Base-by-base conservation (phyloP, 2,329 filamentous ascomycete genomes). In the Lojkania enalia region DNA sequence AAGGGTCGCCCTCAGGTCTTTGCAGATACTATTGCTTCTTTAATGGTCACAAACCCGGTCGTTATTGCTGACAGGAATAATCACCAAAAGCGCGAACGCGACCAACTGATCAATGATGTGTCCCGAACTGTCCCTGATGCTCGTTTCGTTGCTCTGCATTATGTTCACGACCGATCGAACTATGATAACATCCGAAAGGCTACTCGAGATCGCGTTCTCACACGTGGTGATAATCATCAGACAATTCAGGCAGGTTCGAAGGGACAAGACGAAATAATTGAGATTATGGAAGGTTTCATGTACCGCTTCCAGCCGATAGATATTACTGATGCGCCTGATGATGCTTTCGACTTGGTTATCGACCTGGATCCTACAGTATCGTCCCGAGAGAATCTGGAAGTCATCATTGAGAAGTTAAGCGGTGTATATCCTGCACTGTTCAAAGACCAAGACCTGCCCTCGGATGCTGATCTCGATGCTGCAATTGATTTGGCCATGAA, bases 21-120 rank as follows among this genome's bases (percentile, higher is more conserved):
- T 66, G 87, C 86, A 0, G 79, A 83, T 39, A 82, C 82, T 25
- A 77, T 95, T 29, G 78, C 86, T 39, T 79, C 84, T 18, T 70
- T 82, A 42, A 77, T 96, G 21, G 73, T 80, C 16, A 74, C 79
- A 0, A 76, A 84, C 35, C 79, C 84, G 0, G 92, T 85, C 1
- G 90, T 96, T 42, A 83, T 95, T 60, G 90, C 94, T 2, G 94
- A 99, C 70, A 83, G 94, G 15, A 99, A 99, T 71, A 99, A 96
- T 64, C 90, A 96, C 38, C 85, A 91, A 69, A 85, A 78, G 55
- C 88, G 90, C 38, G 94, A 99, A 73, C 84, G 94, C 48, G 82
- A 87, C 60, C 94, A 99, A 71, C 78, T 99, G 9, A 85, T 97
- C 52, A 82, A 81, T 0, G 94, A 97, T 60, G 77, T 96, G 25